Base-by-base conservation (phyloP, 495 filamentous ascomycete genomes). In the Aspergillus mulundensis region DNA sequence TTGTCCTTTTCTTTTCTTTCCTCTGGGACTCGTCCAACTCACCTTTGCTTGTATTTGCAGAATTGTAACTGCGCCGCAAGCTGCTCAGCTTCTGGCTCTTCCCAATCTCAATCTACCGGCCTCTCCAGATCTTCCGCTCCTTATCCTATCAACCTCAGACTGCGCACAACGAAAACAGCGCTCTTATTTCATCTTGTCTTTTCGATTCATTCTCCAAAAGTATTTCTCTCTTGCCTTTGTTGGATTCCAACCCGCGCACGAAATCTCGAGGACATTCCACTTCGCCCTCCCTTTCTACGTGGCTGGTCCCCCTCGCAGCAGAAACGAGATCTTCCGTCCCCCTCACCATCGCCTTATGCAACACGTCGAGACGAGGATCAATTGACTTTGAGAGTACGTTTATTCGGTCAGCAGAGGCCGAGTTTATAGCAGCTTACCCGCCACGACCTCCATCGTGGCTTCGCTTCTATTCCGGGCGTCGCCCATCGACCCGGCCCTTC, bases 401-500 rank as follows among this genome's bases (percentile, higher is more conserved):
- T 67, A 69, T 72, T 74, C 69, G 70, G 69, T 75, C 61, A 50
- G 25, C 25, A 46, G 52, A 51, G 67, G 59, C 72, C 67, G 72
- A 59, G 70, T 70, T 73, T 75, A 59, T 57, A 74, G 65, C 46
- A 56, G 64, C 42, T 64, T 54, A 65, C 59, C 55, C 49, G 63
- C 47, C 48, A 68, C 71, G 61, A 63, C 70, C 64, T 78, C 69
- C 72, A 78, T 71, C 60, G 72, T 76, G 71, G 77, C 71, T 67
- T 74, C 75, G 64, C 67, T 79, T 58, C 58, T 80, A 42, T 82
- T 77, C 64, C 70, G 76, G 79, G 76, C 77, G 63, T 77, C 81
- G 77, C 78, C 80, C 78, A 79, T 84, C 66, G 76, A 84, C 59
- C 75, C 76, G 61, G 68, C 72, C 60, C 73, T 79, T 21, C 75